Evolutionary conservation across 169 alveolate species (phyloP), one percentile per base, ranked within the genome.

Genomic region (Cryptosporidium sp.): DNA sequence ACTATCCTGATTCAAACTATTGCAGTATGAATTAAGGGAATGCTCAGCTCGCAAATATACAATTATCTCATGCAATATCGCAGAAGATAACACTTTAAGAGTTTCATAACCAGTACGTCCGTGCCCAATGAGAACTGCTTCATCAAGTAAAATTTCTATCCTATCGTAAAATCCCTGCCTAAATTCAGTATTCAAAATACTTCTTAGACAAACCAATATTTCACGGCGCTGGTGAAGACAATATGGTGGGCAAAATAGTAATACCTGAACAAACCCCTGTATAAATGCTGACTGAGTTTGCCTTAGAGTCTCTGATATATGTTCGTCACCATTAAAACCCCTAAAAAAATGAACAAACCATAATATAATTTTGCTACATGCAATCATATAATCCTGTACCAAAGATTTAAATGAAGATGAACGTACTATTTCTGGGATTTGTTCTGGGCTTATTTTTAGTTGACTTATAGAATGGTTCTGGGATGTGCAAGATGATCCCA

Each of bases 211-310:
- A 35, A 80, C 89, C 3, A 80, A 53, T 44, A 80, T 80, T 62
- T 80, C 89, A 48, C 89, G 89, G 69, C 89, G 69, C 62, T 80
- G 89, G 29, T 80, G 89, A 26, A 80, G 42, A 48, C 89, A 80
- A 65, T 80, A 51, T 21, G 89, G 80, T 26, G 89, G 89, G 31
- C 89, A 80, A 21, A 80, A 67, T 0, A 62, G 26, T 35, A 80
- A 80, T 10, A 80, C 75, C 62, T 80, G 70, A 62, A 80, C 62
- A 48, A 80, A 80, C 16, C 89, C 89, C 51, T 80, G 89, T 33
- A 45, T 45, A 65, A 80, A 80, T 16, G 62, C 73, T 9, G 89
- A 35, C 2, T 42, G 89, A 14, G 75, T 80, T 48, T 80, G 89
- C 23, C 89, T 80, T 18, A 80, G 68, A 80, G 89, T 67, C 29